Conservation (phyloP, 306 rosid genomes). For the Rubus idaeus region DNA sequence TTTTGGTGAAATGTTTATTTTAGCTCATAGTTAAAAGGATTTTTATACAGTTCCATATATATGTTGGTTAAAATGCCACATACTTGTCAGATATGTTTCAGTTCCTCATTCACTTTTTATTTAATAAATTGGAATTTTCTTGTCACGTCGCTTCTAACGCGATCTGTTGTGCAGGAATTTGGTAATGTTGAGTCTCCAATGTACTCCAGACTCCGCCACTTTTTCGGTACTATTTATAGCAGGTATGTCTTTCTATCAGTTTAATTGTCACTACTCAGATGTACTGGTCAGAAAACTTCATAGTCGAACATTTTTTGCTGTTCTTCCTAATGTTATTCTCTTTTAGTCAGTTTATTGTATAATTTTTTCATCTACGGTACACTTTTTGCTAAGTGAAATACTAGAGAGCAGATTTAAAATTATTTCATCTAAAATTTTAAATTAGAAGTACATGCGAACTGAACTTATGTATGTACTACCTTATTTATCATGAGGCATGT, state of each 20-base stretch:
- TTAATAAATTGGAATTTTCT: not conserved
- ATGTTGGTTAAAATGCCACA: not conserved
- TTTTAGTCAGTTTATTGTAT: not conserved
- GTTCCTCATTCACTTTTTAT: not conserved
- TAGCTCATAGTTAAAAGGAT: not conserved
- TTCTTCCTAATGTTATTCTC: not conserved
- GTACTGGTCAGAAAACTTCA: not conserved
- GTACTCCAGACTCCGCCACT: conserved; percentile 73
- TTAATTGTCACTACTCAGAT: not conserved
- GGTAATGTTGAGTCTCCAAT: conserved; percentile 87
- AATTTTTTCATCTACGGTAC: not conserved
- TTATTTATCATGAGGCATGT: not conserved
- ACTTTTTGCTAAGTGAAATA: not conserved
- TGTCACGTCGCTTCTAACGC: not conserved
- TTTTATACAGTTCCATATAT: not conserved
- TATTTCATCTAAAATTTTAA: not conserved
- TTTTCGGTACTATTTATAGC: conserved; percentile 68
- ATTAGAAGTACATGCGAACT: not conserved
- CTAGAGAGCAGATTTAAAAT: not conserved
- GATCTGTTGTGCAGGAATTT: conserved; percentile 66
- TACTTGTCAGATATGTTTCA: conserved; percentile 6
- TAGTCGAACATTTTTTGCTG: not conserved
- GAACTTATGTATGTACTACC: not conserved
- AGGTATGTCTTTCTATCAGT: conserved; percentile 44
- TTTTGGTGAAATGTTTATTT: conserved; percentile 53